Evolutionary conservation across 805 yeast genomes (phyloP).

Genomic region (Saccharomycopsis fermentans): DNA sequence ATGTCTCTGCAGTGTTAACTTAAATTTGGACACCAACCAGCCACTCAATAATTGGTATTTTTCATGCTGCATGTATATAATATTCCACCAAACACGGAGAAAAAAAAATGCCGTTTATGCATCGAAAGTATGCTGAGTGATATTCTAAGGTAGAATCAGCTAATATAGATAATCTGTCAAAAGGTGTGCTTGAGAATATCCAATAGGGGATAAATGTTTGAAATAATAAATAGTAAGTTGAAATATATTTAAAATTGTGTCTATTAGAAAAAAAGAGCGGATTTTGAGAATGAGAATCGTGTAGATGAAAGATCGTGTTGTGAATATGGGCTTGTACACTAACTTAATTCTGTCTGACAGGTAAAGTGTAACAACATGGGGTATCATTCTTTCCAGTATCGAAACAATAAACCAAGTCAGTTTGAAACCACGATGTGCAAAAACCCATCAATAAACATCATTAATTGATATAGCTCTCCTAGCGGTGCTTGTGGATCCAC

Average conservation of each 20-base stretch:
- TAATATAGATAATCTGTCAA: neutral
- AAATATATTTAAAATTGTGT: too few relatives aligned
- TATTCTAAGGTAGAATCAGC: too few relatives aligned
- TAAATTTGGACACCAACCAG: neutral
- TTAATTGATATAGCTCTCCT: constrained; percentile 33
- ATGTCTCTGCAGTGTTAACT: neutral
- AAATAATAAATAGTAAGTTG: too few relatives aligned
- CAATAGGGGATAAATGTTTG: neutral
- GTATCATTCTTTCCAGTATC: too few relatives aligned
- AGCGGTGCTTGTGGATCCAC: constrained; percentile 38
- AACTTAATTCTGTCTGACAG: too few relatives aligned
- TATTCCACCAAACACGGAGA: neutral
- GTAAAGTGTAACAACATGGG: too few relatives aligned
- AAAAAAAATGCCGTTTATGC: neutral
- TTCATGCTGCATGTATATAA: neutral
- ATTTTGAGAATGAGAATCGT: too few relatives aligned
- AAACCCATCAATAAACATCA: constrained; percentile 54
- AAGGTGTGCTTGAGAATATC: neutral
- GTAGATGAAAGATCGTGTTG: too few relatives aligned
- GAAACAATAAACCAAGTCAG: neutral
- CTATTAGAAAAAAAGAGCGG: too few relatives aligned
- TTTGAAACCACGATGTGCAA: constrained; percentile 33
- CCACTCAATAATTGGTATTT: neutral
- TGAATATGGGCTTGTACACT: too few relatives aligned
- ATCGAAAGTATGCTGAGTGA: neutral